Base-by-base conservation (phyloP, 2,329 filamentous ascomycete genomes). In the Aspergillus costaricaensis region DNA sequence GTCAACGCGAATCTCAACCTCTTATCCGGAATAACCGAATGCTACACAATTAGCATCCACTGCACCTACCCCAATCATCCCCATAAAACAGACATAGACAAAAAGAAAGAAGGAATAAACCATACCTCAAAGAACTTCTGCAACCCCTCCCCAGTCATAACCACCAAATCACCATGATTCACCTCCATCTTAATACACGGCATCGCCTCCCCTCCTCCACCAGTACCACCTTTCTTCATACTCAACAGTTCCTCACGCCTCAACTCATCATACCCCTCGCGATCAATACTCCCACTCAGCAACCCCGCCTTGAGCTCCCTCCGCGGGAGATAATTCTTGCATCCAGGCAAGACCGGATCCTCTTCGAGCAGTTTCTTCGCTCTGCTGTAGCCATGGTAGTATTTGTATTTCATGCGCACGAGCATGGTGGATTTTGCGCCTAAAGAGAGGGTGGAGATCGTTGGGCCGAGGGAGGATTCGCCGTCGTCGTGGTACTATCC, bases 401-500 rank as follows among this genome's bases (percentile, higher is more conserved):
- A 82, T 52, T 80, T 81, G 1, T 67, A 65, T 68, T 87, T 87
- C 76, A 87, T 80, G 2, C 84, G 81, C 39, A 86, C 67, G 3
- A 67, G 70, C 84, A 87, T 87, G 0, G 72, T 79, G 0, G 84
- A 81, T 7, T 77, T 77, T 0, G 76, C 77, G 3, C 85, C 85
- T 0, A 87, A 74, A 0, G 81, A 85, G 50, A 85, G 72, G 0
- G 84, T 85, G 0, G 82, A 81, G 44, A 87, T 84, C 0, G 80
- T 83, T 0, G 83, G 81, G 0, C 85, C 85, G 0, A 87, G 78
- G 0, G 80, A 81, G 1, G 64, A 68, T 70, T 87, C 85, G 21
- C 85, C 85, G 56, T 87, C 85, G 65, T 87, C 85, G 67, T 87
- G 85, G 68, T 82, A 86, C 72, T 83, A 14, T 21, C 1, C 43